phyloP scores from a whole-genome alignment of 139 green algal genomes.

The Micractinium sp. region DNA sequence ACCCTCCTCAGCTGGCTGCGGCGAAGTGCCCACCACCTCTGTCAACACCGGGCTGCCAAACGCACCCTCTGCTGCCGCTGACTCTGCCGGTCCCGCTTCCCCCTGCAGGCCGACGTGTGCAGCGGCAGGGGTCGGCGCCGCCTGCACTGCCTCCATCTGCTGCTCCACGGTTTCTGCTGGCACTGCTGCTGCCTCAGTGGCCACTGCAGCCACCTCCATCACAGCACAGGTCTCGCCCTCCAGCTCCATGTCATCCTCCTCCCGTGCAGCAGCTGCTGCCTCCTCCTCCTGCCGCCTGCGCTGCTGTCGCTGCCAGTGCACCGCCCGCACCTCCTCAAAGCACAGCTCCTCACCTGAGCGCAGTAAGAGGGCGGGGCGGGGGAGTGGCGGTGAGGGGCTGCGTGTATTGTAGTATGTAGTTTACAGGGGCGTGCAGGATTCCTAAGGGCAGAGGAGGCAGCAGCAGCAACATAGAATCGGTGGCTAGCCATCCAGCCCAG shows the following conservation, averaged over 20 bases:
- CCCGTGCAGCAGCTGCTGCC: neutral
- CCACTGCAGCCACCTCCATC: neutral
- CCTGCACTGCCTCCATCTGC: neutral
- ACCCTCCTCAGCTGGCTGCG: neutral
- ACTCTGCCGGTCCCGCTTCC: neutral
- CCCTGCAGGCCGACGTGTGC: neutral
- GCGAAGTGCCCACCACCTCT: neutral
- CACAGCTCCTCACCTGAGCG: conserved; percentile 64
- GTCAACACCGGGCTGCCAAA: conserved; percentile 15
- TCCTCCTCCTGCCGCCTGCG: neutral
- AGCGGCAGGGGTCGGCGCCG: neutral
- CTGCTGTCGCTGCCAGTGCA: conserved; percentile 37
- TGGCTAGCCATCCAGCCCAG: no score
- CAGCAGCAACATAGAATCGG: no score
- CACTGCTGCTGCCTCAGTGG: neutral
- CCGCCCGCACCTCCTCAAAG: conserved; percentile 79
- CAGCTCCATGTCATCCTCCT: conserved; percentile 9
- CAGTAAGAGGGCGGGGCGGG: neutral
- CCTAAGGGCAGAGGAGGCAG: no score
- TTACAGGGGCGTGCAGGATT: neutral
- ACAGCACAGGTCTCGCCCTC: conserved; percentile 17
- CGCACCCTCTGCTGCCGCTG: neutral
- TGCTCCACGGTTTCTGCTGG: no score
- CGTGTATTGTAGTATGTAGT: neutral
- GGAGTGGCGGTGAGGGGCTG: neutral